These are phyloP conservation scores for Arabidopsis suecica DNA, from an alignment of 345 rosid species.

Conservation along the genomic window DNA sequence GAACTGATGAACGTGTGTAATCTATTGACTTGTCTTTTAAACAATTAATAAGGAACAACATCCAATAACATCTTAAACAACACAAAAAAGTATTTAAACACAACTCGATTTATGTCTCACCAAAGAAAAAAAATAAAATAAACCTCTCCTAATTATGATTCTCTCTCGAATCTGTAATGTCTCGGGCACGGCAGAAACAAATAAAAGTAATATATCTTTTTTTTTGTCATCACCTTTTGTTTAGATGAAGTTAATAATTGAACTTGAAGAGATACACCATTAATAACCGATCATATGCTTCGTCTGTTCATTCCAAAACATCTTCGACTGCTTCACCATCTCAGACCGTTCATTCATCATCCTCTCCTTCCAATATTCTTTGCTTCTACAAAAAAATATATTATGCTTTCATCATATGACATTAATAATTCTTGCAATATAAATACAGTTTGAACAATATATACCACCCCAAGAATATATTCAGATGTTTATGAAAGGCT, in stretches of 20 bases:
- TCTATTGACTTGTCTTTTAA: too few species aligned
- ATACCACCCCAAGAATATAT: not conserved
- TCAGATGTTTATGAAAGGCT: not conserved
- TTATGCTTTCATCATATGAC: not conserved
- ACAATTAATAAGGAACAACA: not conserved
- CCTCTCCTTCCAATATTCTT: slow-evolving; percentile 79
- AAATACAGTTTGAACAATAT: not conserved
- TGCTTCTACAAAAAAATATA: slow-evolving; percentile 59
- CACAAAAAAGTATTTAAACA: not conserved
- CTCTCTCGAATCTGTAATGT: not conserved
- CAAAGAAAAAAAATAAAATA: not conserved
- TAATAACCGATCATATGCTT: slow-evolving; percentile 63
- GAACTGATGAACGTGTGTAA: too few species aligned
- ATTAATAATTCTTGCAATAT: not conserved
- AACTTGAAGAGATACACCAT: slow-evolving; percentile 6
- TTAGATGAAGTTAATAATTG: not conserved
- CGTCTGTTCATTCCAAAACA: slow-evolving; percentile 76
- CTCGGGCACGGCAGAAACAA: not conserved
- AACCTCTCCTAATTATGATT: not conserved
- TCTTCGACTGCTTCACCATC: slow-evolving; percentile 74
- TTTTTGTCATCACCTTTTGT: not conserved
- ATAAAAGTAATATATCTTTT: not conserved
- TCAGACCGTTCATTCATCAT: slow-evolving; percentile 59
- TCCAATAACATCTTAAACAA: not conserved
- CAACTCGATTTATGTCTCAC: slow-evolving; percentile 2